phyloP scores from a whole-genome alignment of 768 basidiomycete species.

The Sarcodon aspratus region DNA sequence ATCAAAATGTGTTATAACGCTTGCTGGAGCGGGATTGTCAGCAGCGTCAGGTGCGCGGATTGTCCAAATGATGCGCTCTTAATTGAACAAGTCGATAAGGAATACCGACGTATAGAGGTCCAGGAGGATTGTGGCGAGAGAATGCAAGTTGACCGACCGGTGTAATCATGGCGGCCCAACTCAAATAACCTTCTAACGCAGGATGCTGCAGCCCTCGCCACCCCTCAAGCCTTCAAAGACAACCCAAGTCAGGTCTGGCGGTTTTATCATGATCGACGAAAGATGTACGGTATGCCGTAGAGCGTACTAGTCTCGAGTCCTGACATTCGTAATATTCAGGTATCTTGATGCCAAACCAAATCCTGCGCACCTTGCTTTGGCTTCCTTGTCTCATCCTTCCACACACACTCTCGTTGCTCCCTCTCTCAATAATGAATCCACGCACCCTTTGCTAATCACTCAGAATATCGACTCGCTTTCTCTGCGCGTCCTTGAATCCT shows the following conservation, averaged over 20 bases:
- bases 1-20: conserved; percentile 25
- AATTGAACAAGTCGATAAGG: conserved; percentile 12
- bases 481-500: conserved; percentile 22
- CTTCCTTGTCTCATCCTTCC: too few species aligned
- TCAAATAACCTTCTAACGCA: too few species aligned
- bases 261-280: conserved; percentile 54
- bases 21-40: conserved; percentile 52
- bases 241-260: conserved; percentile 47
- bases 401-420: too few species aligned
- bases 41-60: conserved; percentile 40
- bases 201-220: conserved; percentile 38
- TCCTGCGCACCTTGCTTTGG: too few species aligned
- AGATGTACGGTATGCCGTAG: conserved; percentile 21
- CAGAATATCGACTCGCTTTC: conserved; percentile 53
- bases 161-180: too few species aligned
- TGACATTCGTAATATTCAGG: too few species aligned
- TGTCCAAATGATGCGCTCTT: conserved; percentile 6
- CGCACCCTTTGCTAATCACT: conserved; percentile 22
- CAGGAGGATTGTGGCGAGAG: conserved; percentile 39
- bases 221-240: conserved; percentile 36
- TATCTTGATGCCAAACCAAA: too few species aligned
- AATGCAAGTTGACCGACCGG: conserved; percentile 10
- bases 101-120: conserved; percentile 39
- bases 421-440: too few species aligned
- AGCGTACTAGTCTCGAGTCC: too few species aligned